Evolutionary conservation across 1,284 basidiomycete species (phyloP).

Genomic region (Heterobasidion parviporum): DNA sequence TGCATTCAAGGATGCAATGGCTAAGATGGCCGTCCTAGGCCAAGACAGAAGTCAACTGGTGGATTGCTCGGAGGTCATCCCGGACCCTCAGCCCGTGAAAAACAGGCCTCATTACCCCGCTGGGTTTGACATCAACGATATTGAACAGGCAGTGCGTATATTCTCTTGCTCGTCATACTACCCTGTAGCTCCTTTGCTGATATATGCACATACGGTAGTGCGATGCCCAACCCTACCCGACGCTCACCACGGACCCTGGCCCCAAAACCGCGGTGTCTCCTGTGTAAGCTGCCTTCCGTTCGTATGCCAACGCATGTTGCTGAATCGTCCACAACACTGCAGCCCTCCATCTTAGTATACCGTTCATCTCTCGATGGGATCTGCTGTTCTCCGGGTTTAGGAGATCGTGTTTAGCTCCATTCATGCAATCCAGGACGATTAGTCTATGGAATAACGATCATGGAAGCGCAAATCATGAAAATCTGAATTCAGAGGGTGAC

Average conservation of each 20-base stretch:
- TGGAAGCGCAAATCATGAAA: too few relatives aligned
- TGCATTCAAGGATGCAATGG: constrained; percentile 19
- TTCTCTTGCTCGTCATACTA: background rate
- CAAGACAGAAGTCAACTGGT: constrained; percentile 16
- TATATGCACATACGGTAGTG: background rate
- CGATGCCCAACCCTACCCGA: background rate
- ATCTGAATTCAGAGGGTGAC: too few relatives aligned
- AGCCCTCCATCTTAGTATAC: too few relatives aligned
- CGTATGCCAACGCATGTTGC: too few relatives aligned
- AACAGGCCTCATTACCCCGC: background rate
- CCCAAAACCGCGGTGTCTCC: background rate
- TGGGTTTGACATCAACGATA: background rate
- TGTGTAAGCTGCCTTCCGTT: background rate
- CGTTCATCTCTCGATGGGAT: too few relatives aligned
- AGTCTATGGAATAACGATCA: too few relatives aligned
- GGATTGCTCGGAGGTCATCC: constrained; percentile 29
- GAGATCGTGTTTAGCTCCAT: too few relatives aligned
- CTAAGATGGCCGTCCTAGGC: constrained; percentile 21
- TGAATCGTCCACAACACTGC: too few relatives aligned
- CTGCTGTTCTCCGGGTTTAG: too few relatives aligned
- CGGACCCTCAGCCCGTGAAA: constrained; percentile 4
- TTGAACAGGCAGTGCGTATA: background rate
- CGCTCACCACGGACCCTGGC: background rate
- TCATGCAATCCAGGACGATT: too few relatives aligned
- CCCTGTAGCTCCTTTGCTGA: background rate